These are phyloP conservation scores for Pezicula neosporulosa DNA, from an alignment of 2,329 filamentous ascomycete species.

Conservation along the genomic window DNA sequence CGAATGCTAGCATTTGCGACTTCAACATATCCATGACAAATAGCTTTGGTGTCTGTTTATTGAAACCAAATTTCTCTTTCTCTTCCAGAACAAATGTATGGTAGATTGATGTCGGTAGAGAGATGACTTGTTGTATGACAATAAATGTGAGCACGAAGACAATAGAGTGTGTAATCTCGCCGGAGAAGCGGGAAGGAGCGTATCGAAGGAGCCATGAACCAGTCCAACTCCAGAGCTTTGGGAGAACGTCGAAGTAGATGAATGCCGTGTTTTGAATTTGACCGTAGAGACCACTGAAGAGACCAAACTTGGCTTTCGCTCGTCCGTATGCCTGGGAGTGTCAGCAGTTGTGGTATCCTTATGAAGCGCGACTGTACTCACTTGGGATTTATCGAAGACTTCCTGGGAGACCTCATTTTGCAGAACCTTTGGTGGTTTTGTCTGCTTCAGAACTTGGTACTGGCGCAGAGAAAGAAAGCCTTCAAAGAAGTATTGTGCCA, in stretches of 20 bases:
- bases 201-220: constrained; percentile 71
- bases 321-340: constrained; percentile 74
- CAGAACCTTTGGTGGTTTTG: constrained; percentile 79
- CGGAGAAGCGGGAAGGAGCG: constrained; percentile 74
- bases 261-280: constrained; percentile 87
- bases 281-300: constrained; percentile 76
- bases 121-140: constrained; percentile 74
- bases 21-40: constrained; percentile 92
- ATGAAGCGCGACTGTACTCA: constrained; percentile 28
- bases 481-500: constrained; percentile 89
- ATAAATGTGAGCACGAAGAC: constrained; percentile 88
- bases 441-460: constrained; percentile 80
- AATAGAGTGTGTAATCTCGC: constrained; percentile 91
- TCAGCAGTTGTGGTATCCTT: constrained; percentile 8
- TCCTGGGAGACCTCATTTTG: constrained; percentile 84
- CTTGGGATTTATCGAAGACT: constrained; percentile 91
- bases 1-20: constrained; percentile 76
- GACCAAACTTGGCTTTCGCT: constrained; percentile 87
- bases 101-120: constrained; percentile 82
- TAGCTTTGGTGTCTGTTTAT: constrained; percentile 89
- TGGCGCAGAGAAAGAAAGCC: constrained; percentile 86
- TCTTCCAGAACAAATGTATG: constrained; percentile 95
- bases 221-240: constrained; percentile 83
- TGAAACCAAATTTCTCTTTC: constrained; percentile 96
- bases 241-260: constrained; percentile 87